Base-by-base conservation (phyloP, 2,329 filamentous ascomycete species). In the Cadophora sp. region DNA sequence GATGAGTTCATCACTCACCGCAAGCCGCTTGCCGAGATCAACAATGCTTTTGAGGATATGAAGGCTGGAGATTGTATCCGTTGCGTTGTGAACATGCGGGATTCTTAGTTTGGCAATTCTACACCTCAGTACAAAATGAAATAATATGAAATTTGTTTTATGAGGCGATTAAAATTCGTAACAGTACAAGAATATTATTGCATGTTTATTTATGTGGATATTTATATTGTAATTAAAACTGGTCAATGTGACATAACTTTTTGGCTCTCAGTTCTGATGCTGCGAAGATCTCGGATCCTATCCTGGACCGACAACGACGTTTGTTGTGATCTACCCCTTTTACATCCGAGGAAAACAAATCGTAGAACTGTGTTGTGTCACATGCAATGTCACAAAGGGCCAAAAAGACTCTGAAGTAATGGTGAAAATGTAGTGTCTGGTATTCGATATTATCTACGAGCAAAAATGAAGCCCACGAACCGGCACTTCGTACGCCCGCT, bases 1-100 rank as follows among this genome's bases (percentile, higher is more conserved):
- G 95, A 98, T 79, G 96, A 99, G 84, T 98, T 98, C 84, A 98
- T 99, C 83, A 99, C 96, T 39, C 96, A 99, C 84, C 89, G 94
- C 75, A 93, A 97, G 83, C 87, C 85, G 4, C 84, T 99, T 53
- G 82, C 83, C 68, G 88, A 91, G 76, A 97, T 99, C 81, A 98
- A 98, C 85, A 83, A 85, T 61, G 95, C 94, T 22, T 99, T 97
- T 77, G 88, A 93, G 72, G 89, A 91, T 74, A 99, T 99, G 96
- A 96, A 97, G 86, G 86, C 89, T 68, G 96, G 96, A 67, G 94
- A 98, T 81, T 99, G 96, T 82, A 97, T 99, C 77, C 92, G 96
- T 72, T 97, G 93, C 74, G 96, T 98, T 11, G 91, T 97, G 63
- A 88, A 87, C 74, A 89, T 89, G 86, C 70, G 72, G 43, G 74